Evolutionary conservation across 441 rosid genomes (phyloP), one percentile per base, ranked within the genome.

Genomic region (Corymbia citriodora): DNA sequence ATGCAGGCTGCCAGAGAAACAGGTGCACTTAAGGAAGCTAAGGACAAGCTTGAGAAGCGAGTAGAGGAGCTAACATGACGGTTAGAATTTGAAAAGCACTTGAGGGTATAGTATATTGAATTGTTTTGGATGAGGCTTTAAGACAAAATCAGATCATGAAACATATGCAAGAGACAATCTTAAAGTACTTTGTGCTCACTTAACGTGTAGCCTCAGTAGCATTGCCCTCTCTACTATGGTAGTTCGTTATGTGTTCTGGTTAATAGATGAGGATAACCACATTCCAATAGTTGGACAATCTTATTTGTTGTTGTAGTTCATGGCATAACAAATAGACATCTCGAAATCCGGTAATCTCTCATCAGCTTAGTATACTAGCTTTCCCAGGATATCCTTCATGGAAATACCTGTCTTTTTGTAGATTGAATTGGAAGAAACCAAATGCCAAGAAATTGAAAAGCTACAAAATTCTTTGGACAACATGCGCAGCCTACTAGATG

Each of bases 1-100:
- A 88, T 92, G 89, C 94, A 96, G 98, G 98, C 98, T 92, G 98
- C 98, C 82, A 95, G 97, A 94, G 98, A 95, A 92, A 95, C 97
- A 72, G 98, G 98, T 61, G 98, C 97, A 16, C 97, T 96, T 86
- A 95, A 96, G 92, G 96, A 96, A 94, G 98, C 98, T 12, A 96
- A 96, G 92, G 97, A 96, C 93, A 96, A 96, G 94, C 91, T 96
- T 49, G 97, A 96, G 93, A 96, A 96, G 92, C 96, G 95, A 59
- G 98, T 96, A 87, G 98, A 96, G 90, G 97, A 96, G 93, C 93
- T 96, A 70, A 92, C 94, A 29, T 96, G 97, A 97, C 93, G 98
- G 57, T 91, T 96, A 55, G 95, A 96, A 88, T 88, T 96, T 68
- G 98, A 96, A 91, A 96, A 93, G 90, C 95, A 93, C 91, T 90